Base-by-base conservation (phyloP, 768 basidiomycete species). In the Termitomyces sp. region DNA sequence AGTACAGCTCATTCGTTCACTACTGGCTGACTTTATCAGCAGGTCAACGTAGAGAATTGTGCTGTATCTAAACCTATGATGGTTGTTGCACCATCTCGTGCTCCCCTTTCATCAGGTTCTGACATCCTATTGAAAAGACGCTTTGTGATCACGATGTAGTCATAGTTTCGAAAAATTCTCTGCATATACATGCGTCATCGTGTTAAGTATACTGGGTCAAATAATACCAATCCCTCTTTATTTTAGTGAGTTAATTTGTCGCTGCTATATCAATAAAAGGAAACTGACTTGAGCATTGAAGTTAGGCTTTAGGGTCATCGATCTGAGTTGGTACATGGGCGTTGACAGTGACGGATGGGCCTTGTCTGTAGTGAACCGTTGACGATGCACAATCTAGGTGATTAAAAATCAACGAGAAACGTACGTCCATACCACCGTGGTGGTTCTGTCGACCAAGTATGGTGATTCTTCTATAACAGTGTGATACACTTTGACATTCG, bases 351-450 rank as follows among this genome's bases (percentile, higher is more conserved):
- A 19, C 50, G 3, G 50, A 41, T 51, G 38, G 50, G 38, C 38
- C 50, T 41, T 51, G 50, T 28, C 50, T 51, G 38, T 30, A 17
- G 28, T 11, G 17, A 28, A 19, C 6, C 15, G 17, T n/a, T 17
- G 6, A n/a, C 6, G n/a, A 7, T 28, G 2, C 37, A 15, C 14
- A 28, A 17, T 40, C 6, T 5, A 11, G 5, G 7, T 26, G 21
- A 37, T 26, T 23, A 1, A 23, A 11, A 9, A 38, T 28, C 15
- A 23, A 17, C n/a, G 23, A 17, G 15, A 28, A 28, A 41, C 38
- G 26, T 51, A 51, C 50, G 50, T 51, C 50, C 50, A 51, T 9
- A 51, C 50, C 38, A 51, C 38, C 19, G 50, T 51, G 5, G 50
- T 51, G 3, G 38, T 51, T 26, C 26, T 40, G 6, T 51, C 50